A percentile compares a stretch with the other conserved stretches of the same genome.
These are phyloP conservation scores for Microthyrium microscopicum DNA, from an alignment of 2,329 filamentous ascomycete species.

Conservation along the genomic window DNA sequence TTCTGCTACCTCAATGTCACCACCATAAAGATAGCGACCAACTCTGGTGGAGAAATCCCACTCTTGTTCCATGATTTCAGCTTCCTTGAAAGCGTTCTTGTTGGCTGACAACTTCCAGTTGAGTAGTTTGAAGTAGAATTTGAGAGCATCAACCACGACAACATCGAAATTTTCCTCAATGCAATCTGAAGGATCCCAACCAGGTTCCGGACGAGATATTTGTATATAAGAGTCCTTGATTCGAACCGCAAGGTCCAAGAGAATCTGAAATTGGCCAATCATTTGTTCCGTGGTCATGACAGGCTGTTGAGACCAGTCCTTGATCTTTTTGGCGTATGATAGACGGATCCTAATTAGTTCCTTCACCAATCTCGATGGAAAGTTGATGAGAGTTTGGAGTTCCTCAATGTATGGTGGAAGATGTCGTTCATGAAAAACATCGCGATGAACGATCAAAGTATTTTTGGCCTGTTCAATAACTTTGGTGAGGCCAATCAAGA, in stretches of 20 bases:
- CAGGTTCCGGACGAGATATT: conserved; percentile 72
- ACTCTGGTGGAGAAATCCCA: conserved; percentile 97
- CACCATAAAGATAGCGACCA: conserved; percentile 76
- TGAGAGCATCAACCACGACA: conserved; percentile 79
- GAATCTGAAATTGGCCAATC: conserved; percentile 89
- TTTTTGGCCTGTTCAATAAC: conserved; percentile 90
- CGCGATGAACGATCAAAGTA: conserved; percentile 74
- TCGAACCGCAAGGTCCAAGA: conserved; percentile 76
- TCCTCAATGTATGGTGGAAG: conserved; percentile 94
- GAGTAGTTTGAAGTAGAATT: conserved; percentile 96
- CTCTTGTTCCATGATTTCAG: conserved; percentile 90
- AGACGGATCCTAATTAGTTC: conserved; percentile 89
- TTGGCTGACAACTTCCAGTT: conserved; percentile 97
- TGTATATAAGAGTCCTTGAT: conserved; percentile 81
- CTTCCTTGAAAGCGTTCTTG: conserved; percentile 98
- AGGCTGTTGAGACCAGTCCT: conserved; percentile 82
- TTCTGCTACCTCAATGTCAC: conserved; percentile 91
- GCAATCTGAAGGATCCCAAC: conserved; percentile 90
- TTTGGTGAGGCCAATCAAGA: conserved; percentile 66
- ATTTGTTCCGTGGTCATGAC: conserved; percentile 93
- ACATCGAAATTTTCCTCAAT: conserved; percentile 94
- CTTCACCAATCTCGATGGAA: conserved; percentile 86
- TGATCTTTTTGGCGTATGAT: conserved; percentile 86
- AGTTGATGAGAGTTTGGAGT: conserved; percentile 88
- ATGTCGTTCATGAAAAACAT: conserved; percentile 72